A percentile compares a stretch with the other conserved stretches of the same genome.
Conservation (phyloP, 108 stramenopile species). For the Nitzschia inconspicua region DNA sequence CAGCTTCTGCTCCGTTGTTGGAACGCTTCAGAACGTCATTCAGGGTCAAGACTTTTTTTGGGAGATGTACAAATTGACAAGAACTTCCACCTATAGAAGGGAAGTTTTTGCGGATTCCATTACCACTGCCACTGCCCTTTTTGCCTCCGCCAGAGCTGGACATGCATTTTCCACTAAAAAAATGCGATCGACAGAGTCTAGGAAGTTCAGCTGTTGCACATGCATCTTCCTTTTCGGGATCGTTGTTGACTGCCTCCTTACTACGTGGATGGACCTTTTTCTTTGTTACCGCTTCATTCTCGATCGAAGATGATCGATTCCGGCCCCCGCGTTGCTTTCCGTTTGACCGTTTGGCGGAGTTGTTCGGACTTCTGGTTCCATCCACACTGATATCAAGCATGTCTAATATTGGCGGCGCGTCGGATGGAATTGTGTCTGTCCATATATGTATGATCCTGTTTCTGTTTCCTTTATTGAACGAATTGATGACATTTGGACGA, state of each 20-base stretch:
- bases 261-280: slow-evolving; percentile 21
- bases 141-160: background rate
- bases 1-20: background rate
- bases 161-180: slow-evolving; percentile 16
- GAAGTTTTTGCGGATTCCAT: too few relatives aligned
- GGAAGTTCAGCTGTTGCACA: background rate
- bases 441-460: slow-evolving; percentile 28
- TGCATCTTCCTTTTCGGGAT: background rate
- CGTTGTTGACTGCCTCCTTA: slow-evolving; percentile 11
- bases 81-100: background rate
- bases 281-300: background rate
- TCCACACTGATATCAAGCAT: background rate
- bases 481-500: slow-evolving; percentile 1
- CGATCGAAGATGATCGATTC: background rate
- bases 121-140: slow-evolving; percentile 1
- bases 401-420: background rate
- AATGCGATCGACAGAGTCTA: slow-evolving; percentile 7
- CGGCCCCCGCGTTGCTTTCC: background rate
- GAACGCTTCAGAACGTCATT: slow-evolving; percentile 1
- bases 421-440: slow-evolving; percentile 27
- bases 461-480: background rate
- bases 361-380: slow-evolving; percentile 8
- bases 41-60: slow-evolving; percentile 1
- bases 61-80: slow-evolving; percentile 10
- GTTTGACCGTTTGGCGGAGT: background rate